Evolutionary conservation across 2,329 filamentous ascomycete species (phyloP).

Genomic region (Clathrospora elynae): DNA sequence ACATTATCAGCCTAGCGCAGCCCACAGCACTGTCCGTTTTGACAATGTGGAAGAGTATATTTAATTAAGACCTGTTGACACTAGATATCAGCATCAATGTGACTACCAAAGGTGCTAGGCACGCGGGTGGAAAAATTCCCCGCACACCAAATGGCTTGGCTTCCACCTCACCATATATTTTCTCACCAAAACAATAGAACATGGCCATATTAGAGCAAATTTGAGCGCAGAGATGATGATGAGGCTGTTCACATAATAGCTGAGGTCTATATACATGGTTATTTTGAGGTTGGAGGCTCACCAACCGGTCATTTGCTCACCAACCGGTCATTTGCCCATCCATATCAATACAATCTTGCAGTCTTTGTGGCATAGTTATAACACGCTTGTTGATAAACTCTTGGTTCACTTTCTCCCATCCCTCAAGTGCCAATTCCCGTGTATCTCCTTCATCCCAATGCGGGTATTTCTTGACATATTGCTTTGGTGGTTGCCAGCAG

Average conservation of each 20-base stretch:
- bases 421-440: slow-evolving; percentile 6
- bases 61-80: no score
- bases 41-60: no score
- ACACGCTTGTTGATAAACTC: no score
- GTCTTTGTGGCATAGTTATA: slow-evolving; percentile 10
- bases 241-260: not conserved
- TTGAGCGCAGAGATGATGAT: not conserved
- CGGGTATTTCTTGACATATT: slow-evolving; percentile 13
- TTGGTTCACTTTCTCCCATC: slow-evolving; percentile 5
- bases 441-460: slow-evolving; percentile 8
- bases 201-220: no score
- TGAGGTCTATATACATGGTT: not conserved
- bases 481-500: not conserved
- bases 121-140: no score
- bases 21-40: no score
- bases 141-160: no score
- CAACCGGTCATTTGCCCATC: slow-evolving; percentile 3
- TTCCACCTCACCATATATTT: no score
- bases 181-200: no score
- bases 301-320: not conserved
- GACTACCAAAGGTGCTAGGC: no score
- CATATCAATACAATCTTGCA: slow-evolving; percentile 8
- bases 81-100: no score
- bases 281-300: not conserved
- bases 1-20: no score